These are phyloP conservation scores for Synchytrium microbalum DNA, from an alignment of 371 early-diverging fungal genomes.

Conservation along the genomic window DNA sequence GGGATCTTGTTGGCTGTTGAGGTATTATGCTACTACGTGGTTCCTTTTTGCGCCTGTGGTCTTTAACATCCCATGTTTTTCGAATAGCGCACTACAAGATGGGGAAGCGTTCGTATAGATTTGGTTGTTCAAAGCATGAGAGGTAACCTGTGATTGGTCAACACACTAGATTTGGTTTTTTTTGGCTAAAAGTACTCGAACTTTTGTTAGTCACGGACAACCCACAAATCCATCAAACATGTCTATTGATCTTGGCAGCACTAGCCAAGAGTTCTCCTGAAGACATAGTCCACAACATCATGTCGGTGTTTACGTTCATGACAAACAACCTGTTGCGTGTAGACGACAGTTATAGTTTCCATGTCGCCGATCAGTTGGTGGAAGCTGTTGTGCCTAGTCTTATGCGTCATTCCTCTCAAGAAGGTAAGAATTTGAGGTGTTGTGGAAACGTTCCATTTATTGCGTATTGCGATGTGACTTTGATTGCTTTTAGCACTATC, in stretches of 20 bases:
- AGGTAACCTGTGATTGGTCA: too few relatives aligned
- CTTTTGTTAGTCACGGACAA: slow-evolving; percentile 54
- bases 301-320: slow-evolving; percentile 97
- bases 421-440: too few relatives aligned
- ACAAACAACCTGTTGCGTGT: slow-evolving; percentile 89
- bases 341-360: slow-evolving; percentile 93
- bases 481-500: background rate
- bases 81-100: background rate
- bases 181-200: too few relatives aligned
- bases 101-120: background rate
- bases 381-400: background rate
- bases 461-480: too few relatives aligned
- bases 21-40: background rate
- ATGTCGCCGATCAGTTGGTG: slow-evolving; percentile 39
- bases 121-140: slow-evolving; percentile 80
- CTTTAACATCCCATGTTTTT: background rate
- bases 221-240: slow-evolving; percentile 91
- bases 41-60: background rate
- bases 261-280: slow-evolving; percentile 77
- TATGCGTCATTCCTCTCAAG: background rate
- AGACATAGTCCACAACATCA: slow-evolving; percentile 80
- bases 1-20: background rate
- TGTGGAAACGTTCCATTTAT: too few relatives aligned
- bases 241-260: slow-evolving; percentile 80
- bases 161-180: too few relatives aligned